phyloP scores from a whole-genome alignment of 495 filamentous ascomycete species.

The Staphylotrichum tortipilum region DNA sequence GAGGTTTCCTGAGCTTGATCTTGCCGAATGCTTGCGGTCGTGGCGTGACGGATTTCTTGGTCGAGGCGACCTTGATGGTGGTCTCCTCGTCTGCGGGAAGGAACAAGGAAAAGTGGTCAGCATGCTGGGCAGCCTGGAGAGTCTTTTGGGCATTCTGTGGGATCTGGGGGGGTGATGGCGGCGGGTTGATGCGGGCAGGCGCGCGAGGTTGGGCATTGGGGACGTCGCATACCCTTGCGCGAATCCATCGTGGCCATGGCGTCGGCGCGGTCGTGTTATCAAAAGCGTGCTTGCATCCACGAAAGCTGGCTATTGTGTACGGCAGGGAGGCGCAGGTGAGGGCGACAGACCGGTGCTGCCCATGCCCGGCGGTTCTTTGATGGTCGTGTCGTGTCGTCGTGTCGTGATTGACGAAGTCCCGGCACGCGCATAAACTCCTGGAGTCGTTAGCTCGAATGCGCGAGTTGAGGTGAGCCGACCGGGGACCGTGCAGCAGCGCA shows the following conservation, averaged over 20 bases:
- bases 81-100: constrained; percentile 37
- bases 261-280: constrained; percentile 6
- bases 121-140: not conserved
- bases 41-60: constrained; percentile 44
- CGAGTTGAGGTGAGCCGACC: too few species aligned
- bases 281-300: constrained; percentile 5
- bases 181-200: too few species aligned
- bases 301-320: not conserved
- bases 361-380: constrained; percentile 6
- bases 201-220: too few species aligned
- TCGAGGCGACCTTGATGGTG: constrained; percentile 49
- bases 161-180: not conserved
- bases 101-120: not conserved
- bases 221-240: constrained; percentile 21
- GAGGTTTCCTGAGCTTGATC: constrained; percentile 60
- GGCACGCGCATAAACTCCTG: too few species aligned
- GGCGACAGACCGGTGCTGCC: not conserved
- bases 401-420: too few species aligned
- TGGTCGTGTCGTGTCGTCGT: not conserved
- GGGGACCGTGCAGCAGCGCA: too few species aligned
- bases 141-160: not conserved
- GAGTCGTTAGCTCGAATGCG: too few species aligned
- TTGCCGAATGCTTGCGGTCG: constrained; percentile 32
- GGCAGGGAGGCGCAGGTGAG: not conserved
- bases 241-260: constrained; percentile 22